phyloP scores from a whole-genome alignment of 106 monocot species.

The Triglochin maritima region DNA sequence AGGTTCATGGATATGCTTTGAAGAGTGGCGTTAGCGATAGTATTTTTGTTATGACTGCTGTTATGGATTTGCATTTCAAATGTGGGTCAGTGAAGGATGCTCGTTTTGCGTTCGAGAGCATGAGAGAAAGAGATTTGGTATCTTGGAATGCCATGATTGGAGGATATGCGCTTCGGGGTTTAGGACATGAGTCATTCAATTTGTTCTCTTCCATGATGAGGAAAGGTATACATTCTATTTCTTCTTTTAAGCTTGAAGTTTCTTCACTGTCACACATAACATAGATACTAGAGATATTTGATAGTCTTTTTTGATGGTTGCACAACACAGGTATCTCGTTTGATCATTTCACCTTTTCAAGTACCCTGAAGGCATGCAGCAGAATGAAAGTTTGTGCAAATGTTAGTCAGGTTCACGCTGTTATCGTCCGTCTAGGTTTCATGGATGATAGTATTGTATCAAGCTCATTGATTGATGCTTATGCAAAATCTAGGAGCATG shows the following conservation, averaged over 20 bases:
- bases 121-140: slow-evolving; percentile 45
- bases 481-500: slow-evolving; percentile 63
- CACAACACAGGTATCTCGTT: slow-evolving; percentile 34
- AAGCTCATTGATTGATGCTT: slow-evolving; percentile 74
- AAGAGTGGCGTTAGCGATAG: slow-evolving; percentile 44
- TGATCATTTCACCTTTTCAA: slow-evolving; percentile 65
- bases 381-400: slow-evolving; percentile 5
- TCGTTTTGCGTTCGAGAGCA: slow-evolving; percentile 28
- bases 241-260: neutral
- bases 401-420: slow-evolving; percentile 41
- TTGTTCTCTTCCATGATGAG: slow-evolving; percentile 45
- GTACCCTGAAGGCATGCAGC: slow-evolving; percentile 41
- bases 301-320: too few species aligned
- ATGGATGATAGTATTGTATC: slow-evolving; percentile 20
- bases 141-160: slow-evolving; percentile 76
- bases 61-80: slow-evolving; percentile 59
- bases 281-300: neutral
- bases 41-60: slow-evolving; percentile 46
- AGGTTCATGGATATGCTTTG: slow-evolving; percentile 44
- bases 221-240: slow-evolving; percentile 30
- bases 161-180: slow-evolving; percentile 37
- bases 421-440: slow-evolving; percentile 42
- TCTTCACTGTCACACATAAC: neutral
- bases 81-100: slow-evolving; percentile 48
- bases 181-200: slow-evolving; percentile 25